Evolutionary conservation across 73 alveolate genomes (phyloP), one percentile per base, ranked within the genome.

Genomic region (Paramecium sexaurelia): DNA sequence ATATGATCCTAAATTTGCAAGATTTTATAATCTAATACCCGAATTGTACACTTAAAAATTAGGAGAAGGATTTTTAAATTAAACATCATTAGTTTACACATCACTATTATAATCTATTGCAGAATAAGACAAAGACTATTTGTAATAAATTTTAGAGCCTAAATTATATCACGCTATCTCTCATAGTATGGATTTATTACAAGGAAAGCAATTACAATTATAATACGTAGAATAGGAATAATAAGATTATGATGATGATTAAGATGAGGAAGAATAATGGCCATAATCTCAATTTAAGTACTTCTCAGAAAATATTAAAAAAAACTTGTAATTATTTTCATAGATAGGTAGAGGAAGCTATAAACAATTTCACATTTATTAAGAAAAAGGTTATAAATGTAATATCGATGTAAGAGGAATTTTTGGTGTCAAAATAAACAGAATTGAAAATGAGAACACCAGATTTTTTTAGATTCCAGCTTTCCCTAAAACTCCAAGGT

Each of bases 131-230:
- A 29, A 78, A 45, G 90, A 78, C 24, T 78, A 20, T 33, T 33
- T 78, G 27, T 17, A 78, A 78, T 40, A 24, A 26, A 78, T 78
- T 24, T 32, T 78, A 43, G 90, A 78, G 41, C 90, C 90, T 41
- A 78, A 78, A 11, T 45, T 78, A 78, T 45, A 29, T 10, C 29
- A 37, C 41, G 43, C 68, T 11, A 45, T 33, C 2, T 41, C 43
- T 0, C 75, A 78, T 43, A 41, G 90, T 78, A 29, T 78, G 73
- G 71, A 78, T 41, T 11, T 78, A 11, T 45, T 41, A 39, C 17
- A 78, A 20, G 26, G 13, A 39, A 41, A 43, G 41, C 27, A 43
- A 24, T 6, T 78, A 15, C 8, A 78, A 45, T 40, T 78, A 33
- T 10, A 78, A 78, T 78, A 78, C 24, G 8, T 61, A 8, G 83